A percentile compares a stretch with the other conserved stretches of the same genome.
Conservation (phyloP, 2,329 filamentous ascomycete genomes). For the Gyromitra esculenta region DNA sequence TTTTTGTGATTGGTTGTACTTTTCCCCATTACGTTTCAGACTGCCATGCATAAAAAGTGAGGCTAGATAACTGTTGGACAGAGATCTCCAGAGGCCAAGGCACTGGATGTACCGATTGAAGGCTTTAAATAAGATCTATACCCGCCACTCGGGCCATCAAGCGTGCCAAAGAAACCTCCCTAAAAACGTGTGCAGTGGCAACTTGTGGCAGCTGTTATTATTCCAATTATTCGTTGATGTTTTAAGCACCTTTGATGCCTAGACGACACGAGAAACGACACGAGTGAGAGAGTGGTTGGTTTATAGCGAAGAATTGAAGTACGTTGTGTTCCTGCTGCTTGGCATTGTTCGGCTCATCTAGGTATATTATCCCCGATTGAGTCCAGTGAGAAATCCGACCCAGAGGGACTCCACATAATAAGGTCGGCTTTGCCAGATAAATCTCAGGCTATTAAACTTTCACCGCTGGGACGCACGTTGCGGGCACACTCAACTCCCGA, state of each 20-base stretch:
- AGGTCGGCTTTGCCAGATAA: slow-evolving; percentile 7
- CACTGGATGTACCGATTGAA: slow-evolving; percentile 2
- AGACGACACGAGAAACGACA: slow-evolving; percentile 28
- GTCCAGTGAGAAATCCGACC: slow-evolving; percentile 3
- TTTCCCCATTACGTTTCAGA: slow-evolving; percentile 41
- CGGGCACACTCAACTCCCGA: slow-evolving; percentile 27
- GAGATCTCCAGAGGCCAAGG: background rate
- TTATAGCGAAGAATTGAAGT: slow-evolving; percentile 2
- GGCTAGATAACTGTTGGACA: slow-evolving; percentile 28
- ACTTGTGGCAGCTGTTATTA: slow-evolving; percentile 27
- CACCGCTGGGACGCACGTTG: slow-evolving; percentile 28
- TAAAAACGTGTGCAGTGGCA: slow-evolving; percentile 27
- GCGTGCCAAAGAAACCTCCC: slow-evolving; percentile 5
- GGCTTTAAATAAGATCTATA: slow-evolving; percentile 14
- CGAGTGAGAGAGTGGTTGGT: slow-evolving; percentile 38
- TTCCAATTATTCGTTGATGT: background rate
- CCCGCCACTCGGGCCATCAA: slow-evolving; percentile 36
- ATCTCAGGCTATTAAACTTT: slow-evolving; percentile 20
- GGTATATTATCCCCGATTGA: slow-evolving; percentile 33
- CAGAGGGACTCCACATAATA: slow-evolving; percentile 15
- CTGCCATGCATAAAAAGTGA: slow-evolving; percentile 36
- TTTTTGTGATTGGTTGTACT: slow-evolving; percentile 18
- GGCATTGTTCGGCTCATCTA: background rate
- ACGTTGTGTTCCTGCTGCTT: slow-evolving; percentile 11
- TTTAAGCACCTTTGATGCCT: background rate